These are phyloP conservation scores for Metschnikowia corniflorae DNA, from an alignment of 805 yeast genomes.

Conservation along the genomic window DNA sequence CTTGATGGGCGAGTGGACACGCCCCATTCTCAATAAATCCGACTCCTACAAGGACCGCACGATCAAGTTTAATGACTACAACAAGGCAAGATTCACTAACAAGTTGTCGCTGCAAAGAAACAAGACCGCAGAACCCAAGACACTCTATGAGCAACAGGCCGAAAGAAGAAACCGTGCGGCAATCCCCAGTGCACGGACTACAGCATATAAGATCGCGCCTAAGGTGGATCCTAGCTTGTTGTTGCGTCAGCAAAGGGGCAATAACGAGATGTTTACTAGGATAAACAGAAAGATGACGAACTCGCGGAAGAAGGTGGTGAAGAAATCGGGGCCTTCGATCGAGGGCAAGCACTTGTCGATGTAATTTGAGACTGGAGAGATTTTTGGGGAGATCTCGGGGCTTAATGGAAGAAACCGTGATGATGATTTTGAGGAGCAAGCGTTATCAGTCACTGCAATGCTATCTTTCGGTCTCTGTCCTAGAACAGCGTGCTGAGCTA, in stretches of 20 bases:
- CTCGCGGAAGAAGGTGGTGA: slow-evolving; percentile 44
- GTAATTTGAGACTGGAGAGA: slow-evolving; percentile 13
- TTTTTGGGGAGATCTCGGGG: not conserved
- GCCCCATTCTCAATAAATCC: slow-evolving; percentile 94
- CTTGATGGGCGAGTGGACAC: slow-evolving; percentile 94
- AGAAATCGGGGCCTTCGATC: slow-evolving; percentile 73
- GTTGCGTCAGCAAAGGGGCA: slow-evolving; percentile 44
- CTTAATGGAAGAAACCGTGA: too few species aligned
- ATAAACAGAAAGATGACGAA: slow-evolving; percentile 58
- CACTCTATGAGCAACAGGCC: slow-evolving; percentile 85
- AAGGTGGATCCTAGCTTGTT: slow-evolving; percentile 54
- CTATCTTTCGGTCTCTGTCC: too few species aligned
- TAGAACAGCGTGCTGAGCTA: too few species aligned
- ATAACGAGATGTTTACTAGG: slow-evolving; percentile 79
- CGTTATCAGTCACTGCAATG: too few species aligned
- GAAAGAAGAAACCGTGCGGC: slow-evolving; percentile 92
- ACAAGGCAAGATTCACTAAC: slow-evolving; percentile 50
- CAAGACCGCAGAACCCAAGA: slow-evolving; percentile 40
- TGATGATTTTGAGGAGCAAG: too few species aligned
- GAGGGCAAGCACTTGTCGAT: slow-evolving; percentile 62
- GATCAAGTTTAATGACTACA: slow-evolving; percentile 66
- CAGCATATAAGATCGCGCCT: slow-evolving; percentile 90
- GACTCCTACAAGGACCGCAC: slow-evolving; percentile 90
- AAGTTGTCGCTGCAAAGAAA: slow-evolving; percentile 33
- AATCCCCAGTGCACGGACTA: slow-evolving; percentile 86